These are phyloP conservation scores for Arthromyces matolae DNA, from an alignment of 768 basidiomycete genomes.

Conservation along the genomic window DNA sequence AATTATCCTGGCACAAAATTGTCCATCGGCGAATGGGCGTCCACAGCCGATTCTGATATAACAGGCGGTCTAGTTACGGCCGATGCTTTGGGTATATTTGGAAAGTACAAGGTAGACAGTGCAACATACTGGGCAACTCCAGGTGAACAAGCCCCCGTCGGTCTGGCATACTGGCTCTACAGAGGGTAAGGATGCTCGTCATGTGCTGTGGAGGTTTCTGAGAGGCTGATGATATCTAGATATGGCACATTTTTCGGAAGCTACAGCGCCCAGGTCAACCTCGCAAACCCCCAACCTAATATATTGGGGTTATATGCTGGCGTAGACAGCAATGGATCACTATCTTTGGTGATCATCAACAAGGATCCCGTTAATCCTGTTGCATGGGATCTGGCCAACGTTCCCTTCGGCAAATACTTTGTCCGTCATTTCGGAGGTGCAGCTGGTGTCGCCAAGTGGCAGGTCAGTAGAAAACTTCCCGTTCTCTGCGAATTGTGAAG, in stretches of 20 bases:
- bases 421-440: slow-evolving; percentile 54
- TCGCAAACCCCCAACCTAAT: slow-evolving; percentile 37
- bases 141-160: slow-evolving; percentile 44
- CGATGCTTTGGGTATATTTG: slow-evolving; percentile 52
- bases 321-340: slow-evolving; percentile 31
- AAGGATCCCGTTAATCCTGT: slow-evolving; percentile 42
- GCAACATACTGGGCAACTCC: slow-evolving; percentile 54
- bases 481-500: not conserved
- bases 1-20: slow-evolving; percentile 55
- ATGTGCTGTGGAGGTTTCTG: no score
- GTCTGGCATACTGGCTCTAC: slow-evolving; percentile 54
- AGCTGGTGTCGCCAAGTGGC: slow-evolving; percentile 52
- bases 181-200: slow-evolving; percentile 52
- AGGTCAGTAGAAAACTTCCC: slow-evolving; percentile 30
- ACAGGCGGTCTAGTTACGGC: slow-evolving; percentile 51
- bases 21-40: slow-evolving; percentile 51
- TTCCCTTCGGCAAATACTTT: slow-evolving; percentile 49
- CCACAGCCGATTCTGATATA: slow-evolving; percentile 45
- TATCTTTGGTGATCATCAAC: slow-evolving; percentile 48
- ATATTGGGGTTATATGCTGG: slow-evolving; percentile 45
- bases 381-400: slow-evolving; percentile 36
- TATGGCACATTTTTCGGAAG: slow-evolving; percentile 45
- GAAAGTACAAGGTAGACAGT: slow-evolving; percentile 42
- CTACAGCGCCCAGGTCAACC: slow-evolving; percentile 41
- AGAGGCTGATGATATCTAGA: slow-evolving; percentile 19